Base-by-base conservation (phyloP, 2,329 filamentous ascomycete species). In the Fusarium sp. region DNA sequence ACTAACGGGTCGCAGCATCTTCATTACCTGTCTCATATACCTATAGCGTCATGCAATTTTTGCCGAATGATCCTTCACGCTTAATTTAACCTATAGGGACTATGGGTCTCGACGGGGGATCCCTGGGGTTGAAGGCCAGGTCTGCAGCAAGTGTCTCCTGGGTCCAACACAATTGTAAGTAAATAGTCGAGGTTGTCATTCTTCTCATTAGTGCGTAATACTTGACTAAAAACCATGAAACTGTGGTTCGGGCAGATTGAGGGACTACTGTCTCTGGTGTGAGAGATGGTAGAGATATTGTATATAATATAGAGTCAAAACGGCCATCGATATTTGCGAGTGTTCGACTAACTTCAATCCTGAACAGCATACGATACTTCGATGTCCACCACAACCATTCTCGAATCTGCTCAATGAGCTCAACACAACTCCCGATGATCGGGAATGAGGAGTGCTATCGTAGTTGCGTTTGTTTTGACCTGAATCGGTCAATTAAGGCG, bases 11-110 rank as follows among this genome's bases (percentile, higher is more conserved):
- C 23, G 9, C 47, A 23, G 30, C 43, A 44, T 60, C 31, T 16
- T 51, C 31, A 28, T 46, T 16, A 41, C 39, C 47, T 39, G 18
- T 18, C 59, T 48, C 4, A 16, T 53, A 34, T 23, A 6, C 18
- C 54, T 43, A 55, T 40, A 44, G 16, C 30, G 27, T 43, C n/a
- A 55, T 68, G 54, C 43, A 39, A 34, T 43, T 30, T 52, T 68
- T 51, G 44, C 31, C 44, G 37, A 57, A 28, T 58, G 18, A 23
- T 23, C 8, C 47, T 47, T 13, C 46, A 44, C 18, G 34, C 16
- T 36, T 34, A 54, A n/a, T n/a, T n/a, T n/a, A n/a, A 47, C 54
- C 54, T 57, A 48, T 57, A 13, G 10, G 34, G 12, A 11, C 3
- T 28, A 10, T 27, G 13, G 31, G 10, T 40, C 52, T 68, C 59